phyloP scores from a whole-genome alignment of 192 early-diverging fungal species.

The Chytriomyces sp. region DNA sequence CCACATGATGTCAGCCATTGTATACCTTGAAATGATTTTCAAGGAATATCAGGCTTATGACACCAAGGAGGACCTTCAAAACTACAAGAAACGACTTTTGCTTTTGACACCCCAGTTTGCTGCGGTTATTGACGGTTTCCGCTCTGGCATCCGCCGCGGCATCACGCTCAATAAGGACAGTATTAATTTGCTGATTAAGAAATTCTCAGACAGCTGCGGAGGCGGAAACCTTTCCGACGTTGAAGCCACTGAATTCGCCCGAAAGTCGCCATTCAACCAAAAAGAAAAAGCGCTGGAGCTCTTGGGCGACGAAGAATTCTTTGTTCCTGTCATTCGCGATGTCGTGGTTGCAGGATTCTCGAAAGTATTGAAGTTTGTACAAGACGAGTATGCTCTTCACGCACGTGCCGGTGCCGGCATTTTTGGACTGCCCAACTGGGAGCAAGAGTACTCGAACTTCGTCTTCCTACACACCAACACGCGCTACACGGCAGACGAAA shows the following conservation, averaged over 20 bases:
- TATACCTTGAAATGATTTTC: constrained; percentile 28
- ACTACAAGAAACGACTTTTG: constrained; percentile 28
- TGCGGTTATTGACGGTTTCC: constrained; percentile 31
- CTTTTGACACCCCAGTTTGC: constrained; percentile 27
- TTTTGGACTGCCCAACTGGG: constrained; percentile 35
- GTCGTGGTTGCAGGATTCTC: constrained; percentile 26
- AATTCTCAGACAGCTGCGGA: constrained; percentile 4
- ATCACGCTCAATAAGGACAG: constrained; percentile 32
- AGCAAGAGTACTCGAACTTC: constrained; percentile 33
- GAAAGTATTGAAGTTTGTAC: constrained; percentile 27
- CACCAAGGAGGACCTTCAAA: constrained; percentile 32
- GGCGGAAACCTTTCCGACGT: neutral
- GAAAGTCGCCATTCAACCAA: constrained; percentile 19
- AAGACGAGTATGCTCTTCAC: constrained; percentile 41
- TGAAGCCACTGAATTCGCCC: constrained; percentile 15
- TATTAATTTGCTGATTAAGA: constrained; percentile 36
- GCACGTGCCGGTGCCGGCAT: constrained; percentile 31
- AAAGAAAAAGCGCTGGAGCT: constrained; percentile 6
- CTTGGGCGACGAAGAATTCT: constrained; percentile 22
- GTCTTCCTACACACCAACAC: constrained; percentile 35
- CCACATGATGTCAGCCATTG: constrained; percentile 29
- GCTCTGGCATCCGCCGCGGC: constrained; percentile 22
- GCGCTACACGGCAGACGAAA: constrained; percentile 34
- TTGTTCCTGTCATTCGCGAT: constrained; percentile 28
- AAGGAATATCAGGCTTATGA: constrained; percentile 22